Evolutionary conservation across 805 yeast genomes (phyloP), one percentile per base, ranked within the genome.

Genomic region (Ogataea dorogensis): DNA sequence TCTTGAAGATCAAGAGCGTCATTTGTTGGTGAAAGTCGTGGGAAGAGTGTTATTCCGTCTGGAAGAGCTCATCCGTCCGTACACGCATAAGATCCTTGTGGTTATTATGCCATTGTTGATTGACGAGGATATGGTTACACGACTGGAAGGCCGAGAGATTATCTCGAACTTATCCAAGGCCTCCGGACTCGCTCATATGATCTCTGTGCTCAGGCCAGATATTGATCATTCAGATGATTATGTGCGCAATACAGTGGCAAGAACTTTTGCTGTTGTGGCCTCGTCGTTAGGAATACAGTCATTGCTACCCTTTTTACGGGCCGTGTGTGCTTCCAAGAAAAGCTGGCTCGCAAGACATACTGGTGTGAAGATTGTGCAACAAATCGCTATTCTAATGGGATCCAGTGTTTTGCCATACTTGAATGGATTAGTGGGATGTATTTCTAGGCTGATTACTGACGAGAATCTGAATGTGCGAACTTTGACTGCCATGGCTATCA

Each of bases 281-380:
- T 75, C 77, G 30, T 75, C 96, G 0, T 57, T 89, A 23, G 96
- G 97, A 1, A 65, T 87, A 6, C 79, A 73, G 2, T 62, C 75
- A 5, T 57, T 86, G 29, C 52, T 93, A 9, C 96, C 97, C 0
- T 91, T 91, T 54, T 56, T 91, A 23, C 75, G 71, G 44, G 94
- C 96, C 0, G 89, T 85, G 4, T 78, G 91, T 42, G 70, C 72
- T 42, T 80, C 94, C 2, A 79, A 77, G 49, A 81, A 82, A 53
- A 75, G 81, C 35, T 81, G 93, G 91, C 74, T 74, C 45, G 86
- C 94, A 0, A 73, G 94, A 27, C 91, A 84, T 46, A 85, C 95
- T 0, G 96, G 96, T 42, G 70, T 78, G 16, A 77, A 79, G 51
- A 75, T 79, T 7, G 69, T 91, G 7, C 95, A 85, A 53, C 93